Base-by-base conservation (phyloP, 352 stramenopile genomes). In the Phytophthora hibernalis region DNA sequence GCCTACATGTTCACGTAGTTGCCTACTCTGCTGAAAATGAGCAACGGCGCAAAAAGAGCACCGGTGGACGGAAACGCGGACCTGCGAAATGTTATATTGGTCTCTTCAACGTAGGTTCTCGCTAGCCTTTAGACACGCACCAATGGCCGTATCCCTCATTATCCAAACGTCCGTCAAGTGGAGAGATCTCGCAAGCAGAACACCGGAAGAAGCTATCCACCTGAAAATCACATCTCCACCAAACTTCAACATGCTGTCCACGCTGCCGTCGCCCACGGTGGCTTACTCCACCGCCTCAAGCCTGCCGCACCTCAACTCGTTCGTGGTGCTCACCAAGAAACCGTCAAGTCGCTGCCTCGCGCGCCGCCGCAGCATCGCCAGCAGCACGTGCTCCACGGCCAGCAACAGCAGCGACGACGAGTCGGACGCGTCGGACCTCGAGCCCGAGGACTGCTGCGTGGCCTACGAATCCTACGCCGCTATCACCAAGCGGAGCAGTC, bases 401-500 rank as follows among this genome's bases (percentile, higher is more conserved):
- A 79, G 71, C 48, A 83, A 70, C 62, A 72, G 48, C 45, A 83
- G 75, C 37, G 72, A 77, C 50, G 76, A 76, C 48, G 76, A 87
- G 31, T 73, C 47, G 60, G 67, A 80, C 51, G 26, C 22, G 1
- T 61, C 45, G 2, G 43, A 75, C 21, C 35, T 68, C 15, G 71
- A 77, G 55, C 33, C 49, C 7, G 74, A 87, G 37, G 79, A 81
- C 55, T 83, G 70, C 44, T 74, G 66, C 50, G 57, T 91, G 48
- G 77, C 75, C 16, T 94, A 92, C 76, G 83, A 90, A 66, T 91
- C 81, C 18, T 94, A 92, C 70, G 85, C 82, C 5, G 83, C 85
- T 28, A 83, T 92, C 22, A 64, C 82, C 18, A 80, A 82, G 44
- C 83, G 83, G 62, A 72, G 61, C 45, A 66, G 60, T 24, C 68